Percentiles rank a stretch among this genome's conserved stretches.
phyloP scores from a whole-genome alignment of 2,329 filamentous ascomycete genomes.

The Ophiostoma sp. region DNA sequence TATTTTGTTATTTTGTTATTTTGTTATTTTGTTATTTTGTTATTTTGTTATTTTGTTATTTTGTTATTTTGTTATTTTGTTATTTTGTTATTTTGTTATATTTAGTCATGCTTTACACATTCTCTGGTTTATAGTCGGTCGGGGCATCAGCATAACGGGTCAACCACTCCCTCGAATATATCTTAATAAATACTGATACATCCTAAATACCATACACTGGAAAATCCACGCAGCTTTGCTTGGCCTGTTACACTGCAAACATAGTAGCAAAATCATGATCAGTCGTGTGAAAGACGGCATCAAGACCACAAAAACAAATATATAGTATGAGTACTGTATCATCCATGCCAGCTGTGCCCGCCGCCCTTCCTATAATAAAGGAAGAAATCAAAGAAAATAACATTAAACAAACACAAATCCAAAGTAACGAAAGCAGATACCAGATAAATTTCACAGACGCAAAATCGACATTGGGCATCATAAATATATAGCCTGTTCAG shows the following conservation, averaged over 20 bases:
- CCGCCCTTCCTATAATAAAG: background rate
- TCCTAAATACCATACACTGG: too few relatives aligned
- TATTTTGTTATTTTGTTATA: background rate
- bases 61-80: too few relatives aligned
- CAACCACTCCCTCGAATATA: too few relatives aligned
- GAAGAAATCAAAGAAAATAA: slow-evolving; percentile 6
- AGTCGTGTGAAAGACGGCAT: too few relatives aligned
- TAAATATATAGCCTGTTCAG: background rate
- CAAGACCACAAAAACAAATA: background rate
- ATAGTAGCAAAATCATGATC: too few relatives aligned
- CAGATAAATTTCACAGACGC: background rate
- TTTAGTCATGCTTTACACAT: background rate
- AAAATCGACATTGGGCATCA: background rate
- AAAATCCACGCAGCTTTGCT: too few relatives aligned
- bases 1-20: too few relatives aligned
- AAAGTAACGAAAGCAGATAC: background rate
- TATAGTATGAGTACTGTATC: background rate
- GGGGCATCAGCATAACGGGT: too few relatives aligned
- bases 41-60: too few relatives aligned
- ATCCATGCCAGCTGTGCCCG: background rate
- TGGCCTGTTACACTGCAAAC: too few relatives aligned
- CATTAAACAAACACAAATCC: background rate
- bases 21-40: too few relatives aligned
- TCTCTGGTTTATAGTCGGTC: too few relatives aligned
- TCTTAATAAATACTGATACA: background rate